Conservation (phyloP, 768 basidiomycete species). For the Chalciporus pseudorubinellus region DNA sequence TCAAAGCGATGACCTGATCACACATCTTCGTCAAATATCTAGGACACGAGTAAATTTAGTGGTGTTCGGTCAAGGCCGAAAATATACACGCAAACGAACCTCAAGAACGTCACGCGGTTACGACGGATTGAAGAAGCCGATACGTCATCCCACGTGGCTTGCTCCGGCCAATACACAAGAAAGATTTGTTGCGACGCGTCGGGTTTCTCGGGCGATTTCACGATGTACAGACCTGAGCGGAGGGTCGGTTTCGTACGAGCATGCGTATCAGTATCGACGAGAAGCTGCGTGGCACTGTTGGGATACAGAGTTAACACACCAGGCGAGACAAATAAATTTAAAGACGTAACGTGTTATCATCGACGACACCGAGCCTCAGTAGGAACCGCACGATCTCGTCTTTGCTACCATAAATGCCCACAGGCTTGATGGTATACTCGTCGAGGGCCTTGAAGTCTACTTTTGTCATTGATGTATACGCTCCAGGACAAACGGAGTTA, state of each 20-base stretch:
- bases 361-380: conserved; percentile 33
- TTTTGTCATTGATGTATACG: conserved; percentile 52
- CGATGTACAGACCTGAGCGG: conserved; percentile 23
- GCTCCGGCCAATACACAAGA: conserved; percentile 56
- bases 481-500: conserved; percentile 47
- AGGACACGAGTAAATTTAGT: not conserved
- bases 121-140: conserved; percentile 40
- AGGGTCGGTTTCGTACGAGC: conserved; percentile 10
- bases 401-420: conserved; percentile 59
- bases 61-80: not conserved
- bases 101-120: conserved; percentile 34
- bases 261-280: conserved; percentile 10
- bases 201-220: not conserved
- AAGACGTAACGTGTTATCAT: conserved; percentile 38
- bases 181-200: conserved; percentile 26
- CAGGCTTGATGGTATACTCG: conserved; percentile 41
- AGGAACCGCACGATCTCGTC: conserved; percentile 49
- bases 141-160: conserved; percentile 50
- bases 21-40: conserved; percentile 56
- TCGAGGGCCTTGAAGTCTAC: conserved; percentile 58
- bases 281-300: conserved; percentile 16
- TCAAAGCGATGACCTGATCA: conserved; percentile 52
- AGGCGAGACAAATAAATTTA: not conserved
- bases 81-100: not conserved
- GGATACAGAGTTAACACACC: not conserved